Evolutionary conservation across 768 basidiomycete species (phyloP).

Genomic region (Suillus placidus): DNA sequence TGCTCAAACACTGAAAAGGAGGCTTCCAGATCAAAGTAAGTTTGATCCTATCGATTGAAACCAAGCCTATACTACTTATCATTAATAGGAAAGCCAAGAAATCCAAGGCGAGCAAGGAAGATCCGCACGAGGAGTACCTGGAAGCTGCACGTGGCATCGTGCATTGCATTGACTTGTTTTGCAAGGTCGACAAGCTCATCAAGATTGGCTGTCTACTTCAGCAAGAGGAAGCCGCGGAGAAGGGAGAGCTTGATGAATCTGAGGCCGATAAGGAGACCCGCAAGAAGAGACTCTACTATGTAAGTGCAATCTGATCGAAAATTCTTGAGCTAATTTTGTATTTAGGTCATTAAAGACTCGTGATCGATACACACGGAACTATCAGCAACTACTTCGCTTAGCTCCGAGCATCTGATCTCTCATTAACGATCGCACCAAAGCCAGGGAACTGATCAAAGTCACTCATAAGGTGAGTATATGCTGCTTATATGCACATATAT

Average conservation of each 20-base stretch:
- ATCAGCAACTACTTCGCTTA: no score
- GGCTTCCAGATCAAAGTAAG: background rate
- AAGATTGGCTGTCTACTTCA: constrained; percentile 1
- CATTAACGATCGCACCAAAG: no score
- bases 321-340: no score
- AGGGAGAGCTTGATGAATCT: background rate
- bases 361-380: no score
- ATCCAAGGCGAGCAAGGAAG: background rate
- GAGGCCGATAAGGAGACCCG: background rate
- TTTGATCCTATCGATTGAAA: background rate
- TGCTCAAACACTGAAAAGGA: background rate
- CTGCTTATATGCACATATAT: no score
- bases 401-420: no score
- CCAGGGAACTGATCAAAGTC: no score
- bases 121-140: background rate
- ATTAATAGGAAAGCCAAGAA: background rate
- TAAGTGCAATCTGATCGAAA: no score
- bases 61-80: background rate
- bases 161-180: background rate
- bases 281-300: background rate
- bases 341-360: no score
- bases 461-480: no score
- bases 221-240: background rate
- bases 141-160: background rate
- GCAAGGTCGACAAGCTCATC: constrained; percentile 7